These are phyloP conservation scores for Circinella umbellata DNA, from an alignment of 371 early-diverging fungal species.

Conservation along the genomic window DNA sequence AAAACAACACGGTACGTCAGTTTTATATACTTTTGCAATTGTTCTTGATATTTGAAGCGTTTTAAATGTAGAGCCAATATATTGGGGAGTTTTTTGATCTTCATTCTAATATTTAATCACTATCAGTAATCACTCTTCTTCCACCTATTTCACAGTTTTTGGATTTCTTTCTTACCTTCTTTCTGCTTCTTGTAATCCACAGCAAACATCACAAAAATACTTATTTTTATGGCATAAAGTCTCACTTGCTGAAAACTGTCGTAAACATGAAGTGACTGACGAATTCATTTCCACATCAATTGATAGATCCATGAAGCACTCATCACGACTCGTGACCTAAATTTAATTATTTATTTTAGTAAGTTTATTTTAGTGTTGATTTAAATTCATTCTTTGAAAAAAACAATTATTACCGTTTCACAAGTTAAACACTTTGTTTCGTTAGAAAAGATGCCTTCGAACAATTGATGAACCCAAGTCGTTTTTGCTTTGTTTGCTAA, in stretches of 20 bases:
- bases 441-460: constrained; percentile 94
- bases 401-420: constrained; percentile 71
- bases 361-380: not conserved
- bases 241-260: constrained; percentile 94
- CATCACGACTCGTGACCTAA: constrained; percentile 91
- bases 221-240: constrained; percentile 94
- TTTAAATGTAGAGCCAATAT: constrained; percentile 95
- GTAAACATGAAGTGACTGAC: constrained; percentile 88
- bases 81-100: constrained; percentile 91
- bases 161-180: constrained; percentile 59
- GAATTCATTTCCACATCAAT: constrained; percentile 96
- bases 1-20: constrained; percentile 94
- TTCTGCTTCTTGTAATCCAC: constrained; percentile 96
- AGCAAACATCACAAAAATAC: constrained; percentile 95
- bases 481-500: constrained; percentile 25
- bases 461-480: constrained; percentile 96
- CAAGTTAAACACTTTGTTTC: constrained; percentile 96
- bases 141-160: too few relatives aligned
- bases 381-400: not conserved
- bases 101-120: constrained; percentile 72
- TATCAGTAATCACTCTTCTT: too few relatives aligned
- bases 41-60: constrained; percentile 96
- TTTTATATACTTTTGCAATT: constrained; percentile 88
- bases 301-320: constrained; percentile 94
- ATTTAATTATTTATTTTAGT: not conserved